Base-by-base conservation (phyloP, 306 rosid genomes). In the Malus orientalis region DNA sequence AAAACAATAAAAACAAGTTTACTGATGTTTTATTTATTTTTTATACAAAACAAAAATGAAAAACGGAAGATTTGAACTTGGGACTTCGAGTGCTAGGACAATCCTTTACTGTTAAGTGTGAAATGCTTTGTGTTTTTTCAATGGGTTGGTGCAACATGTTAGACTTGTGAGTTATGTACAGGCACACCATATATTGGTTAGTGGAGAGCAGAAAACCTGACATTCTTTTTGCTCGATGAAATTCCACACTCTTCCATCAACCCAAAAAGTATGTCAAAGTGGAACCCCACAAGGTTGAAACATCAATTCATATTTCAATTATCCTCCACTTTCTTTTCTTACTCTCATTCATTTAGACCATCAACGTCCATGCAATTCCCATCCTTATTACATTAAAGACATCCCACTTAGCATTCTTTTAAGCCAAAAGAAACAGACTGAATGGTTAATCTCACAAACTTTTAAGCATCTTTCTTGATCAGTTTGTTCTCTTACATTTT, bases 241-340 rank as follows among this genome's bases (percentile, higher is more conserved):
- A 81, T 78, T 83, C 90, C 89, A 90, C 80, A 79, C 66, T 83
- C 68, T 79, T 64, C 89, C 87, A 79, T 71, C 49, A 76, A 78
- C 76, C 76, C 76, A 78, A 49, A 87, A 85, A 78, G 89, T 40
- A 78, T 83, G 86, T 77, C 79, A 83, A 77, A 84, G 77, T 67
- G 76, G 76, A 86, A 83, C 91, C 92, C 96, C 93, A 91, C 93
- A 74, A 67, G 86, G 75, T 88, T 88, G 92, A 88, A 85, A 81
- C 75, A 71, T 74, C 81, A 51, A 65, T 67, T 67, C 77, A 42
- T 75, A 49, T 71, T 4, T 77, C 49, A 74, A 80, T 64, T 49
- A 74, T 42, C n/a, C 80, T 83, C 81, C 80, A 80, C 81, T 74
- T 77, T 51, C 66, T 71, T 77, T 75, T 72, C 67, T 73, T 32